Evolutionary conservation across 2,329 filamentous ascomycete genomes (phyloP).

Genomic region (Colletotrichum spaethianum): DNA sequence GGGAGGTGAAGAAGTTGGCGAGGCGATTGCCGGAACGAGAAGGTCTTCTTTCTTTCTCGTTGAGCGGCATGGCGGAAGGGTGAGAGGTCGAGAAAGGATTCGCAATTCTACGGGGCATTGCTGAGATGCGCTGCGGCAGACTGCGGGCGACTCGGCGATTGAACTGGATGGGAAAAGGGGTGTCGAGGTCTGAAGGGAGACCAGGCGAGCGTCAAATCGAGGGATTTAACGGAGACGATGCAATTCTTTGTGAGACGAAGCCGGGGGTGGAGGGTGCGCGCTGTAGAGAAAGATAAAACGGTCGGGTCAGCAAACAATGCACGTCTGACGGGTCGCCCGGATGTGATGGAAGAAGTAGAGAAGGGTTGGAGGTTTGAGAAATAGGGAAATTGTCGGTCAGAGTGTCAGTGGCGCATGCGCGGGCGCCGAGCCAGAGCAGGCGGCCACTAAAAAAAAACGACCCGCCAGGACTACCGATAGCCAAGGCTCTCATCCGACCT

Average conservation of each 20-base stretch:
- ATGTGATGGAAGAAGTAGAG: conserved; percentile 35
- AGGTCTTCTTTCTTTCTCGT: conserved; percentile 71
- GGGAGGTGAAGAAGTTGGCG: conserved; percentile 85
- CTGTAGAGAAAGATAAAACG: conserved; percentile 13
- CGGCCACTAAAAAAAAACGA: conserved; percentile 33
- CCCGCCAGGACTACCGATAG: conserved; percentile 19
- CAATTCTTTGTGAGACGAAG: conserved; percentile 24
- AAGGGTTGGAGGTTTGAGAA: conserved; percentile 30
- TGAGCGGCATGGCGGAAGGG: conserved; percentile 61
- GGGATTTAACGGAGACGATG: conserved; percentile 7
- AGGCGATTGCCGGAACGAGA: conserved; percentile 77
- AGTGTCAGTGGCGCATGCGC: conserved; percentile 39
- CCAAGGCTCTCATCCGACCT: conserved; percentile 18
- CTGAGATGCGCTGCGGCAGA: conserved; percentile 46
- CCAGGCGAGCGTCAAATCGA: conserved; percentile 5
- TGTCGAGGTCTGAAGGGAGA: conserved; percentile 20
- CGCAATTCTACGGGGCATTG: conserved; percentile 72
- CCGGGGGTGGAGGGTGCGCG: neutral
- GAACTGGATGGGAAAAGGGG: conserved; percentile 10
- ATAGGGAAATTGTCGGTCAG: conserved; percentile 39
- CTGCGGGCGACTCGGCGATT: conserved; percentile 23
- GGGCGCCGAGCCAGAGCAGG: conserved; percentile 23
- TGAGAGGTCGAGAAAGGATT: conserved; percentile 69
- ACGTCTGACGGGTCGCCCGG: conserved; percentile 12
- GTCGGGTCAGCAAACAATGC: conserved; percentile 34